Percentiles rank a stretch among this genome's conserved stretches.
These are phyloP conservation scores for Arthonia radiata DNA, from an alignment of 495 filamentous ascomycete species.

Conservation along the genomic window DNA sequence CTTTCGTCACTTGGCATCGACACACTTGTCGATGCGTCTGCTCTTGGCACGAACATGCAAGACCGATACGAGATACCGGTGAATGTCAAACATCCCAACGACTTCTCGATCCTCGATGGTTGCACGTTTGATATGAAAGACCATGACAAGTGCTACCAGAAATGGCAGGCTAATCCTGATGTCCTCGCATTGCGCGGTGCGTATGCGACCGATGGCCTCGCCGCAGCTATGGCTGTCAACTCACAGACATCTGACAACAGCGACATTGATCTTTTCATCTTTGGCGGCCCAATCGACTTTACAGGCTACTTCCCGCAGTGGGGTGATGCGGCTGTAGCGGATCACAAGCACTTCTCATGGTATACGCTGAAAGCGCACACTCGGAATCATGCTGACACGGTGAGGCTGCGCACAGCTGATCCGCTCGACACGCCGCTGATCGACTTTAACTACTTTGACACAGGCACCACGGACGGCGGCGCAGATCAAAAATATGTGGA, in stretches of 20 bases:
- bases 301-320: conserved; percentile 25
- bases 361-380: conserved; percentile 24
- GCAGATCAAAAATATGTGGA: conserved; percentile 16
- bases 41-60: conserved; percentile 41
- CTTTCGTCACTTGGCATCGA: conserved; percentile 23
- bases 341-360: conserved; percentile 22
- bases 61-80: conserved; percentile 35
- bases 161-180: conserved; percentile 1
- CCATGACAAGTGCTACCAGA: conserved; percentile 1
- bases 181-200: conserved; percentile 1
- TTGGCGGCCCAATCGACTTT: conserved; percentile 27
- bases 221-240: conserved; percentile 21
- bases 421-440: conserved; percentile 29
- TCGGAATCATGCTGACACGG: conserved; percentile 25
- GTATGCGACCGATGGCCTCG: conserved; percentile 25
- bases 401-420: conserved; percentile 21
- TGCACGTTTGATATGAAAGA: conserved; percentile 2
- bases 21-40: conserved; percentile 27
- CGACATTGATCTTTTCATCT: conserved; percentile 25
- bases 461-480: conserved; percentile 6
- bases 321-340: conserved; percentile 7
- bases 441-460: conserved; percentile 28
- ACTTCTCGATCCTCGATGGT: conserved; percentile 3
- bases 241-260: conserved; percentile 15
- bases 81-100: conserved; percentile 12